Percentiles rank a stretch among this genome's conserved stretches.
Evolutionary conservation across 345 rosid genomes (phyloP).

Genomic region (Draba incana): DNA sequence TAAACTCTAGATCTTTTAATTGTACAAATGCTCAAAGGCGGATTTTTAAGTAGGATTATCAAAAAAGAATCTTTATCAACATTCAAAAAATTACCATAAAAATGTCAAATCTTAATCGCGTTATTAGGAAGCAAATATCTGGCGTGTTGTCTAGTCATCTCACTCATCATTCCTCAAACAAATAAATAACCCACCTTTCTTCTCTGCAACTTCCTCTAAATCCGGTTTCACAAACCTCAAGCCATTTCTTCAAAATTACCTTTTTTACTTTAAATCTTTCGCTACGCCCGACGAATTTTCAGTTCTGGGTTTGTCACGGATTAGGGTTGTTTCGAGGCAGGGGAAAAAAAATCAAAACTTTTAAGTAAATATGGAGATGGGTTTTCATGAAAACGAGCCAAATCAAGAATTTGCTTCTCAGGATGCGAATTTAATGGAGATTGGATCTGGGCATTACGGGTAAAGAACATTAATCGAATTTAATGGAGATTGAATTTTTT

Average conservation of each 20-base stretch:
- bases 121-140: slow-evolving; percentile 5
- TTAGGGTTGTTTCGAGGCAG: background rate
- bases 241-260: slow-evolving; percentile 3
- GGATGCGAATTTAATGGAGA: slow-evolving; percentile 37
- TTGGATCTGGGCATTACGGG: slow-evolving; percentile 74
- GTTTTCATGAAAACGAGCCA: slow-evolving; percentile 33
- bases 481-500: background rate
- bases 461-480: slow-evolving; percentile 32
- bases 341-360: slow-evolving; percentile 26
- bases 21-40: too few relatives aligned
- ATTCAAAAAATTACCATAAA: too few relatives aligned
- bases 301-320: background rate
- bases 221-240: background rate
- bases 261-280: background rate
- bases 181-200: slow-evolving; percentile 9
- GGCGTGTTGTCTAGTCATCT: slow-evolving; percentile 41
- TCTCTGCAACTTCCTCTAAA: slow-evolving; percentile 16
- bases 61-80: too few relatives aligned
- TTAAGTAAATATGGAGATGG: slow-evolving; percentile 33
- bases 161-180: background rate
- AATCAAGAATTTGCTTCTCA: slow-evolving; percentile 22
- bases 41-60: too few relatives aligned
- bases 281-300: background rate
- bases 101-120: too few relatives aligned
- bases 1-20: too few relatives aligned